A percentile compares a stretch with the other conserved stretches of the same genome.
Conservation (phyloP, 257 asterid genomes). For the Solanum corneliomulleri region DNA sequence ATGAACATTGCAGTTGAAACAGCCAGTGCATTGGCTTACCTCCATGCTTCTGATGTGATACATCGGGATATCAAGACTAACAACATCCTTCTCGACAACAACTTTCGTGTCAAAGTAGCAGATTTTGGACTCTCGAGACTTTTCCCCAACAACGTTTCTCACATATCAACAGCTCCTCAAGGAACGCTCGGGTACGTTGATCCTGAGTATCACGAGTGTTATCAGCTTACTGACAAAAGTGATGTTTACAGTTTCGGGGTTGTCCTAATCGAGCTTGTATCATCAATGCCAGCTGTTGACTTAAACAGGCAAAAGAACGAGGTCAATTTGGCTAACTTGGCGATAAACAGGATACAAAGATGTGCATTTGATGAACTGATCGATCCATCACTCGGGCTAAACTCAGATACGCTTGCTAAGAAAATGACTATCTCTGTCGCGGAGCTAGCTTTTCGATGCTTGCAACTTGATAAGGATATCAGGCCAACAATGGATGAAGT, state of each 20-base stretch:
- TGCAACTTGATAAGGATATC: slow-evolving; percentile 4
- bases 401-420: neutral
- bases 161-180: slow-evolving; percentile 2
- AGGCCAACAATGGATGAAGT: slow-evolving; percentile 11
- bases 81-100: neutral
- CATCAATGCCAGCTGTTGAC: slow-evolving; percentile 7
- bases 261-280: slow-evolving; percentile 1
- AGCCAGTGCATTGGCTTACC: neutral
- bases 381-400: neutral
- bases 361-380: slow-evolving; percentile 1
- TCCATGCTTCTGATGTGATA: slow-evolving; percentile 3
- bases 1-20: slow-evolving; percentile 1
- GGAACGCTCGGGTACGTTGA: neutral
- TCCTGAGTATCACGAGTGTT: neutral
- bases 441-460: slow-evolving; percentile 11
- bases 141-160: neutral
- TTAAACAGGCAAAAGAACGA: neutral
- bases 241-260: neutral
- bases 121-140: neutral
- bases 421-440: neutral
- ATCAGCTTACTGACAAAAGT: neutral
- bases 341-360: neutral
- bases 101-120: slow-evolving; percentile 1
- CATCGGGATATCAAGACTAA: slow-evolving; percentile 1
- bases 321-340: slow-evolving; percentile 5